Percentiles rank a stretch among this genome's conserved stretches.
Evolutionary conservation across 805 yeast species (phyloP).

Genomic region (Ogataea siamensis): DNA sequence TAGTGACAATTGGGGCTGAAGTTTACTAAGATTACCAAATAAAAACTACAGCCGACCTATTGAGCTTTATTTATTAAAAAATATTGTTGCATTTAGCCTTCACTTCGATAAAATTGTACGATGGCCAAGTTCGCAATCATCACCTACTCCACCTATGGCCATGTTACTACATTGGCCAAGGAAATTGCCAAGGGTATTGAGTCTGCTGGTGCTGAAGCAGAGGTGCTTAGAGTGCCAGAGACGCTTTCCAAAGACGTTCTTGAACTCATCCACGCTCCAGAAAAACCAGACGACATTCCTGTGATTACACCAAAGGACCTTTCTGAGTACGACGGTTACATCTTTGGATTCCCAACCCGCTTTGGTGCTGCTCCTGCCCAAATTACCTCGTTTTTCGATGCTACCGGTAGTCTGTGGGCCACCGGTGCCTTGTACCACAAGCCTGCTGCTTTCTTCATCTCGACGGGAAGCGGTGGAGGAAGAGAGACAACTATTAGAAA

Average conservation of each 20-base stretch:
- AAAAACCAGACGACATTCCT: conserved; percentile 57
- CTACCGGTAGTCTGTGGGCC: conserved; percentile 81
- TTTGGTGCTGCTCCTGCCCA: conserved; percentile 81
- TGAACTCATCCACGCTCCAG: conserved; percentile 57
- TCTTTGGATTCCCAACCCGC: conserved; percentile 86
- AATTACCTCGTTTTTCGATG: conserved; percentile 71
- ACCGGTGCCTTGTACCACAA: conserved; percentile 69
- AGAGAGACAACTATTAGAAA: conserved; percentile 71
- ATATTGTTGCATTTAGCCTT: too few relatives aligned
- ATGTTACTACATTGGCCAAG: conserved; percentile 65
- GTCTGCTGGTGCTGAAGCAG: conserved; percentile 66
- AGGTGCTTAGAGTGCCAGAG: conserved; percentile 73
- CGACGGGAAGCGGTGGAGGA: conserved; percentile 84
- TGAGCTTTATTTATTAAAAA: neutral
- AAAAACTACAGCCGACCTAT: neutral
- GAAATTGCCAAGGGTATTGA: conserved; percentile 66
- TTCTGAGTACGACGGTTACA: conserved; percentile 67
- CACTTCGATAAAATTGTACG: neutral
- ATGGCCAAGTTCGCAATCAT: conserved; percentile 37
- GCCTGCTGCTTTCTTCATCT: conserved; percentile 68
- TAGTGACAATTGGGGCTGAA: neutral
- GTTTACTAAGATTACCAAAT: conserved; percentile 3
- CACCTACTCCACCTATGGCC: conserved; percentile 77
- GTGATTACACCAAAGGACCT: conserved; percentile 60
- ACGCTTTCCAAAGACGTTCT: conserved; percentile 64